Conservation (phyloP, 768 basidiomycete genomes). For the Naganishia randhawae region DNA sequence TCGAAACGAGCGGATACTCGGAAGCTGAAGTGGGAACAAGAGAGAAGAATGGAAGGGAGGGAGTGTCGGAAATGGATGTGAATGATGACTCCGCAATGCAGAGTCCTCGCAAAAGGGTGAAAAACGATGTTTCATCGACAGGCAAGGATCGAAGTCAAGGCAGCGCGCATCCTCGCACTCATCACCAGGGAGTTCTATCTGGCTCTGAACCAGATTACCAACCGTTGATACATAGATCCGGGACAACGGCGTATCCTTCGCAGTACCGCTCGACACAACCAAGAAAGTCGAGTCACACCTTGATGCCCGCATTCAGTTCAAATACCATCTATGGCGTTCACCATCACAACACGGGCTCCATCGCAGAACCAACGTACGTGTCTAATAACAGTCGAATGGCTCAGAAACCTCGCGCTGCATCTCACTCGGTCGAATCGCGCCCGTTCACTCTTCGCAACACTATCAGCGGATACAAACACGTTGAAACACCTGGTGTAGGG, state of each 20-base stretch:
- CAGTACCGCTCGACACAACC: neutral
- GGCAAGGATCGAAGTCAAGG: too few species aligned
- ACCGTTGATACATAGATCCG: too few species aligned
- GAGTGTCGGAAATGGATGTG: neutral
- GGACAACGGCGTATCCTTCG: too few species aligned
- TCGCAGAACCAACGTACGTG: neutral
- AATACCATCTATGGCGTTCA: slow-evolving; percentile 17
- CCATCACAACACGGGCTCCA: neutral
- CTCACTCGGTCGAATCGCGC: slow-evolving; percentile 17
- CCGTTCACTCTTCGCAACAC: neutral
- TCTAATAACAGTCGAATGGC: neutral
- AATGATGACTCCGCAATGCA: neutral
- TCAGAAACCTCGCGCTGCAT: slow-evolving; percentile 4
- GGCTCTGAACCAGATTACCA: too few species aligned
- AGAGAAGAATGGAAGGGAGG: neutral
- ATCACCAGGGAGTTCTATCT: too few species aligned
- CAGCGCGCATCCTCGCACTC: too few species aligned
- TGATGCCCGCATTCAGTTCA: slow-evolving; percentile 14
- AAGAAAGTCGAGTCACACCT: neutral
- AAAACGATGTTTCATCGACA: neutral
- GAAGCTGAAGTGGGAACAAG: neutral
- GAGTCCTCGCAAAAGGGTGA: neutral
- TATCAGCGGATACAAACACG: slow-evolving; percentile 11
- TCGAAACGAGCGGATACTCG: slow-evolving; percentile 11
- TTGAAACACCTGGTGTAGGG: neutral